Evolutionary conservation across 352 stramenopile genomes (phyloP).

Genomic region (Globisporangium iwayamae): DNA sequence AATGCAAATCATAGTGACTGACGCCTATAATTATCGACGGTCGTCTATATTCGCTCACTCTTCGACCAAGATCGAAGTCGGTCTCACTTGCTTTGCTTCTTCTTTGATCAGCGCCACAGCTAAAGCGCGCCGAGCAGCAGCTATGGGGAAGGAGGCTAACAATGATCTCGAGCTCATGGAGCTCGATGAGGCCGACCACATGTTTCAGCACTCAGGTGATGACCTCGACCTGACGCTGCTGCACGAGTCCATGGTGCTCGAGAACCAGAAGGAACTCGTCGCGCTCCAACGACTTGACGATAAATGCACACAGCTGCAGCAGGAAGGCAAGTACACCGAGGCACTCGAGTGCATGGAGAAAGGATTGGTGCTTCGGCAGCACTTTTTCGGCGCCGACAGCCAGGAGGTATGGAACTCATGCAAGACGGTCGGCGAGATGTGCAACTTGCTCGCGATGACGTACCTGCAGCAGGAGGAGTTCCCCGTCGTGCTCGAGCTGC

Average conservation of each 20-base stretch:
- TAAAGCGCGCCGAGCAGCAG: background rate
- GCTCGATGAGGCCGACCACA: constrained; percentile 17
- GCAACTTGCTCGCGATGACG: constrained; percentile 94
- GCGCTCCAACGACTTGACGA: constrained; percentile 89
- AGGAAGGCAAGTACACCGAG: constrained; percentile 90
- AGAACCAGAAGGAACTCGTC: constrained; percentile 85
- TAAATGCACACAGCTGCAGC: constrained; percentile 87
- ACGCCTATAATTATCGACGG: no score
- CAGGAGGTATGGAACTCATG: constrained; percentile 88
- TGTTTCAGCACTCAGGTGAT: constrained; percentile 5
- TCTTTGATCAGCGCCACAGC: no score
- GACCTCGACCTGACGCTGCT: constrained; percentile 33
- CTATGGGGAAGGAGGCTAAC: constrained; percentile 6
- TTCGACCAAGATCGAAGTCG: no score
- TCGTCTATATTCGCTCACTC: no score
- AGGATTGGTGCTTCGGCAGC: constrained; percentile 89
- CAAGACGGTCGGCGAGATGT: constrained; percentile 94
- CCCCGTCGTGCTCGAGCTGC: constrained; percentile 86
- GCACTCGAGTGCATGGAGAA: constrained; percentile 94
- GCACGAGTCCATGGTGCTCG: constrained; percentile 31
- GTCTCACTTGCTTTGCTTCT: no score
- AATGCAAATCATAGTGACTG: no score
- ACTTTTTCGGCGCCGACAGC: constrained; percentile 91
- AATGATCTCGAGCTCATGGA: constrained; percentile 29
- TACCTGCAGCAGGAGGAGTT: constrained; percentile 94